Evolutionary conservation across 805 yeast genomes (phyloP), one percentile per base, ranked within the genome.

Genomic region (Kodamaea neixiangensis): DNA sequence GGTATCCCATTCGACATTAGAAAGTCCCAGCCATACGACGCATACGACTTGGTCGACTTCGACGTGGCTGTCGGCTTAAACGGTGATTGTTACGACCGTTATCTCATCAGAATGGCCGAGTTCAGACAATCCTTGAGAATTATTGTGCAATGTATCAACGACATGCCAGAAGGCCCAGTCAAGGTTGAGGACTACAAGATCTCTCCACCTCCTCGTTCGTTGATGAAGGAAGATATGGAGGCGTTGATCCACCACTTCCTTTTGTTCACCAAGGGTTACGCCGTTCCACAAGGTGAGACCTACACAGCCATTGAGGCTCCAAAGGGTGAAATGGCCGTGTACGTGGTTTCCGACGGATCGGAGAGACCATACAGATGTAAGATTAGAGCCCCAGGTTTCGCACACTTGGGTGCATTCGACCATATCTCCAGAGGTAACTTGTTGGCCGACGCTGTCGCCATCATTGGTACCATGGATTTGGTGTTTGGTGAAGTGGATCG

Each of bases 401-500:
- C 96, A 35, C 96, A 89, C 72, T 77, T 89, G 66, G 94, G 86
- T 58, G 96, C 94, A 9, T 87, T 89, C 62, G 96, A 89, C 71
- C 91, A 86, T 67, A 82, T 89, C 58, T 78, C 94, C 31, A 83
- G 94, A 70, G 93, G 94, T 62, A 88, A 88, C 70, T 85, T 86
- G 73, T 76, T 89, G 67, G 94, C 96, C 51, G 96, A 89, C 72
- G 93, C 94, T 20, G 96, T 89, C 51, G 96, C 96, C 49, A 89
- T 89, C 65, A 88, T 89, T 64, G 96, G 96, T 76, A 89, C 96
- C 54, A 89, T 89, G 96, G 96, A 89, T 76, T 81, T 89, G 71
- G 96, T 89, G 69, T 89, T 89, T 66, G 96, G 96, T 65, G 96
- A 89, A 73, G 96, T 89, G 61, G 96, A 89, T 76, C 91, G 96